Percentiles rank a stretch among this genome's conserved stretches.
phyloP scores from a whole-genome alignment of 73 alveolate species.

The Effrenium voratum region DNA sequence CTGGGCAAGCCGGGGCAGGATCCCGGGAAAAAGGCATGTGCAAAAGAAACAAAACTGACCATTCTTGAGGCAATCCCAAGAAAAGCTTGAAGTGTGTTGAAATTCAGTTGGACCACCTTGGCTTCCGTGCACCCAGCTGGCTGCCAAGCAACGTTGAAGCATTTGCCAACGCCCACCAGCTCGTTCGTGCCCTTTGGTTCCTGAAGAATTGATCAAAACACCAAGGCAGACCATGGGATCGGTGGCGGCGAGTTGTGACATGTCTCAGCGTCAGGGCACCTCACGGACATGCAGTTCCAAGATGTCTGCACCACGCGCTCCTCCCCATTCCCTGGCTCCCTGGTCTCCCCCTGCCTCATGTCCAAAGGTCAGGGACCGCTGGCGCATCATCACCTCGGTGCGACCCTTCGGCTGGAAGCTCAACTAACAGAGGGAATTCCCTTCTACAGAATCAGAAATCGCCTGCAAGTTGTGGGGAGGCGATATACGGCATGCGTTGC shows the following conservation, averaged over 20 bases:
- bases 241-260: too few species aligned
- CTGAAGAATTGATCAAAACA: constrained; percentile 17
- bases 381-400: constrained; percentile 70
- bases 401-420: too few species aligned
- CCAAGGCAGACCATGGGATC: too few species aligned
- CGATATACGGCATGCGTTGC: neutral
- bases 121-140: neutral
- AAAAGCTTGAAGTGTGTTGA: neutral
- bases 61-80: too few species aligned
- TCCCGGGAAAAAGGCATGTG: neutral
- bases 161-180: constrained; percentile 44
- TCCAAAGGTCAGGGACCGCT: constrained; percentile 38
- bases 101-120: neutral
- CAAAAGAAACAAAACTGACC: neutral
- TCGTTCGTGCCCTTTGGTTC: constrained; percentile 20
- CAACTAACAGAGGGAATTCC: too few species aligned
- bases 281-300: too few species aligned
- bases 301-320: too few species aligned
- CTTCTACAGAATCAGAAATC: too few species aligned
- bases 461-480: too few species aligned
- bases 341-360: neutral
- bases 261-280: too few species aligned
- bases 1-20: neutral
- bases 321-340: neutral
- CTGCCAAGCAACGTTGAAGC: constrained; percentile 25